Conservation (phyloP, 2,329 filamentous ascomycete genomes). For the Microdochium bolleyi region DNA sequence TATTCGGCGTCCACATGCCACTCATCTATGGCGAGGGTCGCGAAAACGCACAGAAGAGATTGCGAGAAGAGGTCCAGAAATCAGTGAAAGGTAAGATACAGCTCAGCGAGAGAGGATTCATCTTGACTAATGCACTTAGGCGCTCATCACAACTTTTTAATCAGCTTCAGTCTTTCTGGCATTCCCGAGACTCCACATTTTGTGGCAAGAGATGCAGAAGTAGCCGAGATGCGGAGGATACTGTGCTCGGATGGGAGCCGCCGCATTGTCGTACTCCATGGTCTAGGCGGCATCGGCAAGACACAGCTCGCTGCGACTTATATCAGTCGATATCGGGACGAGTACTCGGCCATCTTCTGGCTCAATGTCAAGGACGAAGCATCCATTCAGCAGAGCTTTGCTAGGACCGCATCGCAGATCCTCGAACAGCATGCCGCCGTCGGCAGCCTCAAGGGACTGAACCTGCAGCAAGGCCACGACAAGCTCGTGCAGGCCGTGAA, state of each 20-base stretch:
- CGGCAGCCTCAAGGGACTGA: no score
- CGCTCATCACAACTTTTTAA: not conserved
- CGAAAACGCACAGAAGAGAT: not conserved
- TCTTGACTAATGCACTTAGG: not conserved
- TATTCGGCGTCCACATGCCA: not conserved
- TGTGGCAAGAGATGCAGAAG: not conserved
- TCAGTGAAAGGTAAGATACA: not conserved
- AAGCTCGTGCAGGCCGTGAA: slow-evolving; percentile 22
- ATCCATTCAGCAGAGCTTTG: slow-evolving; percentile 27
- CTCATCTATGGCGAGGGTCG: not conserved
- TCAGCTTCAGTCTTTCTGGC: not conserved
- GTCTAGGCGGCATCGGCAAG: not conserved
- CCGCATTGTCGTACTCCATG: not conserved
- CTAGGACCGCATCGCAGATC: slow-evolving; percentile 18
- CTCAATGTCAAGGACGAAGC: slow-evolving; percentile 28
- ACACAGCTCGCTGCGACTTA: not conserved
- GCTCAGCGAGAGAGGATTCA: not conserved
- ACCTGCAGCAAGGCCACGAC: slow-evolving; percentile 6
- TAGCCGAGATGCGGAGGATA: not conserved
- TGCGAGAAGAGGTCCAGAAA: not conserved
- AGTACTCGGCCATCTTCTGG: slow-evolving; percentile 27
- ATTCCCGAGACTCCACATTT: not conserved
- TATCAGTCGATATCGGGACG: slow-evolving; percentile 12
- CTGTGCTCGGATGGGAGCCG: not conserved
- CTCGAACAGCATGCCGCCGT: slow-evolving; percentile 11